Percentiles rank a stretch among this genome's conserved stretches.
phyloP scores from a whole-genome alignment of 345 rosid genomes.

The Combretum micranthum region DNA sequence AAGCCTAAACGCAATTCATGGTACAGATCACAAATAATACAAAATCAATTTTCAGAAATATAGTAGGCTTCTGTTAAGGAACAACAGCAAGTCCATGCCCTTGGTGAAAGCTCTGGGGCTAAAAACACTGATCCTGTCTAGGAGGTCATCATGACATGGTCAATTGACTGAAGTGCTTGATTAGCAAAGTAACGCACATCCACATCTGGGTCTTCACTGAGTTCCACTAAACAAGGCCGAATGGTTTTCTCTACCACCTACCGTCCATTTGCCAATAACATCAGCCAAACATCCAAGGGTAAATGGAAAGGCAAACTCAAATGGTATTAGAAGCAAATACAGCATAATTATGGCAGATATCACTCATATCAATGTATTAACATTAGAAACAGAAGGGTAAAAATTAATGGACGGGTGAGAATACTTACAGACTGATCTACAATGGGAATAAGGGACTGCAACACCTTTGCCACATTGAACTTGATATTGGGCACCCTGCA shows the following conservation, averaged over 20 bases:
- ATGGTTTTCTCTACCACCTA: conserved; percentile 79
- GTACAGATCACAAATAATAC: too few species aligned
- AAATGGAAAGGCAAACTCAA: not conserved
- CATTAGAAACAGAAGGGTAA: not conserved
- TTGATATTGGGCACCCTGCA: conserved; percentile 94
- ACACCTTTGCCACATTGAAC: conserved; percentile 91
- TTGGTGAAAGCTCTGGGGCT: too few species aligned
- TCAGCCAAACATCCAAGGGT: not conserved
- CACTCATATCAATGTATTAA: not conserved
- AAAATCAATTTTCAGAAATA: too few species aligned
- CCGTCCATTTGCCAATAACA: not conserved
- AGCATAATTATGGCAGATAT: not conserved
- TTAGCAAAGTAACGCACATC: conserved; percentile 82
- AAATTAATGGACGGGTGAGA: not conserved
- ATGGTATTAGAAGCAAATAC: not conserved
- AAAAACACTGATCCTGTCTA: conserved; percentile 13
- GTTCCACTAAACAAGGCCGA: conserved; percentile 72
- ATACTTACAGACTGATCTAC: conserved; percentile 74
- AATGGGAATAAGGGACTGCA: conserved; percentile 81
- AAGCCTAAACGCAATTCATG: too few species aligned
- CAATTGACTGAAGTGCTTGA: conserved; percentile 76
- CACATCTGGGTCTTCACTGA: conserved; percentile 87
- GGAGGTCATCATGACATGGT: conserved; percentile 71
- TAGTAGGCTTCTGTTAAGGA: too few species aligned
- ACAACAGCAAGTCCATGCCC: too few species aligned